Conservation (phyloP, 345 rosid species). For the Pistacia atlantica region DNA sequence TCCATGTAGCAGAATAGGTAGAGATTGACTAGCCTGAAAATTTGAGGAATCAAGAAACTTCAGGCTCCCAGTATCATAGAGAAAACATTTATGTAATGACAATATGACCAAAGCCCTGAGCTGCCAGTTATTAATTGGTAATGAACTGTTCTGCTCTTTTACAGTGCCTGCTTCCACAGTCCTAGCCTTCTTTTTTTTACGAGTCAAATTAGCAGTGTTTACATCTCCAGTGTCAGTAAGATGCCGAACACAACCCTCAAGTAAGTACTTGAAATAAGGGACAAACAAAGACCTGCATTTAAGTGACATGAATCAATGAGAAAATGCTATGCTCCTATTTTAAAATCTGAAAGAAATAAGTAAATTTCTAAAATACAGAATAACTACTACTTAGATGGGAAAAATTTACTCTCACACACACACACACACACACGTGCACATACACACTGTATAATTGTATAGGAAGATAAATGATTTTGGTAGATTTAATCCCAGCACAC, state of each 20-base stretch:
- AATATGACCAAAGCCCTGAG: conserved; percentile 75
- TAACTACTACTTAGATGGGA: neutral
- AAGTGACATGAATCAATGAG: conserved; percentile 3
- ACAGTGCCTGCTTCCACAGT: conserved; percentile 44
- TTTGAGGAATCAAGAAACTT: conserved; percentile 84
- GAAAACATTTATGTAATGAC: conserved; percentile 79
- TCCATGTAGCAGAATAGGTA: conserved; percentile 9
- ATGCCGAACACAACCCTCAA: conserved; percentile 60
- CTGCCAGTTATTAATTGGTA: conserved; percentile 69
- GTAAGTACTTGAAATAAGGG: conserved; percentile 82
- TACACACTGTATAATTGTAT: no score
- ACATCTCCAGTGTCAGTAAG: conserved; percentile 50
- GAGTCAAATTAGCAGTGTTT: conserved; percentile 37
- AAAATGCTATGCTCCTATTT: neutral
- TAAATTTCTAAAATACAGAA: neutral
- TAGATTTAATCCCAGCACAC: neutral
- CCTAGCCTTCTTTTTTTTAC: conserved; percentile 84
- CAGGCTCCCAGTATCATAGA: conserved; percentile 68
- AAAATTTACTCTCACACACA: neutral
- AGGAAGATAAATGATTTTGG: neutral
- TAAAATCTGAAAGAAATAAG: neutral
- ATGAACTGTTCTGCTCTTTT: conserved; percentile 23
- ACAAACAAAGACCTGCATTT: conserved; percentile 84
- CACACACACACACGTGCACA: no score
- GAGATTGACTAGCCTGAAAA: conserved; percentile 62